Conservation (phyloP, 495 filamentous ascomycete genomes). For the Penicillium salamii region DNA sequence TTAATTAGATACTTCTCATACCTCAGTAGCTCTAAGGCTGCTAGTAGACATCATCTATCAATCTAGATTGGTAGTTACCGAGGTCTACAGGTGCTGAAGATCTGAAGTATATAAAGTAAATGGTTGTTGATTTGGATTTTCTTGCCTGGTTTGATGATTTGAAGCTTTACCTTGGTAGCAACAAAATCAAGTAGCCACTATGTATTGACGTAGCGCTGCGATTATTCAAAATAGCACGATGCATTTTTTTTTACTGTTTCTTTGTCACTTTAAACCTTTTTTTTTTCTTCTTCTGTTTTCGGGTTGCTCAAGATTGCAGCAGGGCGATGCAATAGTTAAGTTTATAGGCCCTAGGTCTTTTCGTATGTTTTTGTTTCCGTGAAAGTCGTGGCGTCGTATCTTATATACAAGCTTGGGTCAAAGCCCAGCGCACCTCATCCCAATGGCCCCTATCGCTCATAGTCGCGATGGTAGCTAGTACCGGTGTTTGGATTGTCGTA, state of each 20-base stretch:
- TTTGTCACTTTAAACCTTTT: background rate
- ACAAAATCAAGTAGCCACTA: too few relatives aligned
- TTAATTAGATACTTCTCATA: too few relatives aligned
- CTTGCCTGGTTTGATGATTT: too few relatives aligned
- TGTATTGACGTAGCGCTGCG: too few relatives aligned
- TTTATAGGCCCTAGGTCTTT: too few relatives aligned
- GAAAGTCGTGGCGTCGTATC: conserved; percentile 7
- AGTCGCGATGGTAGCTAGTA: conserved; percentile 33
- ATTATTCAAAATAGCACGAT: too few relatives aligned
- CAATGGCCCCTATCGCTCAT: conserved; percentile 17
- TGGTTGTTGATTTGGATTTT: background rate
- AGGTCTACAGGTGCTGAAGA: too few relatives aligned
- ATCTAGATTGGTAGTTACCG: too few relatives aligned
- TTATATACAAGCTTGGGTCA: conserved; percentile 8
- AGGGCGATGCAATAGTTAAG: too few relatives aligned
- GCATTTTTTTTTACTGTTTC: background rate
- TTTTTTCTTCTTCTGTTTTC: background rate
- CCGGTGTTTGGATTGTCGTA: conserved; percentile 41
- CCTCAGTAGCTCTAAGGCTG: too few relatives aligned
- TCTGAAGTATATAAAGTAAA: too few relatives aligned
- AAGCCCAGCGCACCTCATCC: conserved; percentile 2
- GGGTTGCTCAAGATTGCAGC: background rate
- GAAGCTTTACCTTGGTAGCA: background rate
- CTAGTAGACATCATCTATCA: too few relatives aligned
- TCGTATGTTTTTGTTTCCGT: background rate